phyloP scores from a whole-genome alignment of 495 filamentous ascomycete genomes.

The Penicillium argentinense region DNA sequence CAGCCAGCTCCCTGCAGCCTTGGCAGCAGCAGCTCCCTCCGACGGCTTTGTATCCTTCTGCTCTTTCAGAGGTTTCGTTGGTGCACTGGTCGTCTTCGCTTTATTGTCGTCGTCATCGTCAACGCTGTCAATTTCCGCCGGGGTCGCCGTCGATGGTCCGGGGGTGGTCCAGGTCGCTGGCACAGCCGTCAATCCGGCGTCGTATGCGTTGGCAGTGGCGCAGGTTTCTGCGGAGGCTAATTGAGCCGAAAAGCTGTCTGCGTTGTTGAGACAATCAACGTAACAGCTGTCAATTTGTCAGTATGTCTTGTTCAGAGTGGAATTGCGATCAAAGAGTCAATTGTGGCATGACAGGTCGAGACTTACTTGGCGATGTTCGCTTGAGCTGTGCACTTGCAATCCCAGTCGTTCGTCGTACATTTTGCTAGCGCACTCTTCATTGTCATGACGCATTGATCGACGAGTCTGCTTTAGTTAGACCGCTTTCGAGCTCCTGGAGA shows the following conservation, averaged over 20 bases:
- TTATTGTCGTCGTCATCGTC: neutral
- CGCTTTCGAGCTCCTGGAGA: no score
- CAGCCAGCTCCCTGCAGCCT: constrained; percentile 15
- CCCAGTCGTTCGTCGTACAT: constrained; percentile 19
- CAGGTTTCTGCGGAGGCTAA: constrained; percentile 17
- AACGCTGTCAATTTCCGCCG: constrained; percentile 2
- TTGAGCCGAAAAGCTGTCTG: constrained; percentile 10
- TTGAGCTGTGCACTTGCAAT: constrained; percentile 25
- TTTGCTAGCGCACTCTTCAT: constrained; percentile 16
- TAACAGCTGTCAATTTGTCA: constrained; percentile 19
- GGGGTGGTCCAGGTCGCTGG: constrained; percentile 15
- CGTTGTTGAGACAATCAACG: constrained; percentile 18
- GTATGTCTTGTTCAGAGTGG: neutral
- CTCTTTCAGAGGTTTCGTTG: constrained; percentile 10
- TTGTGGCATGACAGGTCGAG: neutral
- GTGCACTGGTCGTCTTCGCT: neutral
- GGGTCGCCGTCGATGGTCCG: constrained; percentile 6
- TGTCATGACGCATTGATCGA: constrained; percentile 17
- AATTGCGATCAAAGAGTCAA: neutral
- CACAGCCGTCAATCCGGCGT: constrained; percentile 4
- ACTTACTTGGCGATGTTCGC: constrained; percentile 30
- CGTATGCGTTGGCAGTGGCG: constrained; percentile 25
- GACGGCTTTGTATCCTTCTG: constrained; percentile 12
- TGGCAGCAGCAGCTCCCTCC: constrained; percentile 12
- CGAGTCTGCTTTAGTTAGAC: constrained; percentile 15